phyloP scores from a whole-genome alignment of 2,329 filamentous ascomycete genomes.

The Diaporthe sp. region DNA sequence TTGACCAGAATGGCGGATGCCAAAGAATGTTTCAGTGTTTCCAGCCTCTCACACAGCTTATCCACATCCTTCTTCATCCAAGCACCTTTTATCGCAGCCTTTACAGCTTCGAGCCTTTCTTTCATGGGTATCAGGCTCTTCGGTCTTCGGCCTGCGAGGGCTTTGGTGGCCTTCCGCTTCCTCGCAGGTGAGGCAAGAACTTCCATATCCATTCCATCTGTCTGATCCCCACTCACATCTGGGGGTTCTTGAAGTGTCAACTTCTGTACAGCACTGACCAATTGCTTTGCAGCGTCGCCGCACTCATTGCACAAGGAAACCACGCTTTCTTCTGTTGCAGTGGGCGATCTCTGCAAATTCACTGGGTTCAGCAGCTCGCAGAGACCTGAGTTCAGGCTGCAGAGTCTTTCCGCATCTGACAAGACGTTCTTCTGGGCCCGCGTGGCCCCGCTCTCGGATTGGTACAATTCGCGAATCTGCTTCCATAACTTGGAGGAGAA shows the following conservation, averaged over 20 bases:
- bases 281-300: background rate
- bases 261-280: background rate
- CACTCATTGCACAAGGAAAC: background rate
- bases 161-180: background rate
- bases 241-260: background rate
- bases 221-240: background rate
- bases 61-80: background rate
- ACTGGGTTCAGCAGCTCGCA: background rate
- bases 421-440: background rate
- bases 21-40: background rate
- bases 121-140: background rate
- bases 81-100: background rate
- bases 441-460: background rate
- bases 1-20: background rate
- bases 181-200: background rate
- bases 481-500: background rate
- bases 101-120: background rate
- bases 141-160: background rate
- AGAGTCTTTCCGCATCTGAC: background rate
- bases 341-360: background rate
- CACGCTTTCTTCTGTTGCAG: background rate
- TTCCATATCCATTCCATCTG: background rate
- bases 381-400: background rate
- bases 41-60: background rate
- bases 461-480: background rate